Evolutionary conservation across 163 green algal species (phyloP).

Genomic region (Scenedesmus sp.): DNA sequence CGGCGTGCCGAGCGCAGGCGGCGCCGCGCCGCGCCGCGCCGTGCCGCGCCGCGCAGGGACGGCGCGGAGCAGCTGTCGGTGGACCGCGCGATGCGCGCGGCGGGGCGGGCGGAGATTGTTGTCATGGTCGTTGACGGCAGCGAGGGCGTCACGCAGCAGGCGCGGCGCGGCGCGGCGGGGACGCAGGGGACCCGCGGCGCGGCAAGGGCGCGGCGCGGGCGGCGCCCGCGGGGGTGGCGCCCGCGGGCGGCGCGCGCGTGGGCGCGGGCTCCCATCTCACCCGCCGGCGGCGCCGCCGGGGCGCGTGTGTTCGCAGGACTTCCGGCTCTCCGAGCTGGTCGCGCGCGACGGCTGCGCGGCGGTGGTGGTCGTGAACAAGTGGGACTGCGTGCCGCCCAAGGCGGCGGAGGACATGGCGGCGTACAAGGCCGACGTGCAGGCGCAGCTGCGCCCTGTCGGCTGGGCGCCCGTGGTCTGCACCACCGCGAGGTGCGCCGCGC

Average conservation of each 20-base stretch:
- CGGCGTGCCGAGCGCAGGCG: too few species aligned
- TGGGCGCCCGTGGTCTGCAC: constrained; percentile 96
- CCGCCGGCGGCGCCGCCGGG: too few species aligned
- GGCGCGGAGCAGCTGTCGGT: constrained; percentile 89
- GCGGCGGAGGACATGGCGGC: constrained; percentile 51
- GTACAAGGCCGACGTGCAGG: constrained; percentile 72
- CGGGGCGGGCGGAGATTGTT: constrained; percentile 86
- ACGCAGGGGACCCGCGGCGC: too few species aligned
- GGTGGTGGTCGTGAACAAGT: constrained; percentile 99
- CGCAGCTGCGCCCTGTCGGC: constrained; percentile 83
- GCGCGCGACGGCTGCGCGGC: constrained; percentile 76
- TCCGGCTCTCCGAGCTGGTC: constrained; percentile 70
- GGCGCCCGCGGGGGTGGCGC: too few species aligned
- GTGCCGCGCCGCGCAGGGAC: constrained; percentile 79
- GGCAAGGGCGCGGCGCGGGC: too few species aligned
- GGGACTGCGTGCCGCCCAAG: constrained; percentile 77
- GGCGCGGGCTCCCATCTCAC: too few species aligned
- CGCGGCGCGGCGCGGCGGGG: too few species aligned
- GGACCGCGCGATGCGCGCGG: constrained; percentile 83
- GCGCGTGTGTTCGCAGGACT: constrained; percentile 94
- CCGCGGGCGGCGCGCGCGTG: too few species aligned
- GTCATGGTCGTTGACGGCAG: constrained; percentile 92
- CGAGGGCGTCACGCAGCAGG: constrained; percentile 82
- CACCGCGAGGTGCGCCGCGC: constrained; percentile 61
- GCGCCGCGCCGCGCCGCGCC: too few species aligned